A percentile compares a stretch with the other conserved stretches of the same genome.
Evolutionary conservation across 176 grass and related monocot genomes (phyloP).

Genomic region (Lolium multiflorum): DNA sequence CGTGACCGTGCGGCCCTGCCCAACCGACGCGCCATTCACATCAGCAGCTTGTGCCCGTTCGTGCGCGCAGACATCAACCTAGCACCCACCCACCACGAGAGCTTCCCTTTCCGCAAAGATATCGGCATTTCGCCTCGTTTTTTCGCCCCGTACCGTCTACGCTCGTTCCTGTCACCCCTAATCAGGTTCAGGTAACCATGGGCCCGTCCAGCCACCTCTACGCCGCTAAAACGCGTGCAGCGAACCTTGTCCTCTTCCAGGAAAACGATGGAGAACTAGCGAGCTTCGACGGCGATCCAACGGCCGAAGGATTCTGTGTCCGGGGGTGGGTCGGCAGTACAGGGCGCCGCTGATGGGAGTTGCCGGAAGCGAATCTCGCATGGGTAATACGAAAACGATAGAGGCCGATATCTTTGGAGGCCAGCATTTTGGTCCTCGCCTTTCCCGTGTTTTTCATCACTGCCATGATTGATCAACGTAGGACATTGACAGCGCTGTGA

Average conservation of each 20-base stretch:
- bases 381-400: constrained; percentile 24
- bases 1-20: constrained; percentile 55
- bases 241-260: constrained; percentile 28
- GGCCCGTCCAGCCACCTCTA: constrained; percentile 25
- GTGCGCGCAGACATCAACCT: constrained; percentile 41
- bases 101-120: background rate
- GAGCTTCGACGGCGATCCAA: constrained; percentile 55
- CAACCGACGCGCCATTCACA: too few species aligned
- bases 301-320: constrained; percentile 11
- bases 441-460: background rate
- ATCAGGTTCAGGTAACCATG: constrained; percentile 52
- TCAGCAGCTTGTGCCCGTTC: background rate
- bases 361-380: constrained; percentile 59
- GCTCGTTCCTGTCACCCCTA: constrained; percentile 29
- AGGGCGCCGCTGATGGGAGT: constrained; percentile 36
- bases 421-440: constrained; percentile 6
- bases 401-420: constrained; percentile 30
- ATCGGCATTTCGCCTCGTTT: too few species aligned
- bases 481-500: too few species aligned
- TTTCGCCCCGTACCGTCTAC: constrained; percentile 41
- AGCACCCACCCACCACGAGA: background rate
- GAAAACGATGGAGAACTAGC: constrained; percentile 39
- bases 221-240: background rate
- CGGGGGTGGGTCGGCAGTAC: constrained; percentile 46
- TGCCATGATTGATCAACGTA: too few species aligned